phyloP scores from a whole-genome alignment of 1,284 basidiomycete species.

The Ustilago loliicola region DNA sequence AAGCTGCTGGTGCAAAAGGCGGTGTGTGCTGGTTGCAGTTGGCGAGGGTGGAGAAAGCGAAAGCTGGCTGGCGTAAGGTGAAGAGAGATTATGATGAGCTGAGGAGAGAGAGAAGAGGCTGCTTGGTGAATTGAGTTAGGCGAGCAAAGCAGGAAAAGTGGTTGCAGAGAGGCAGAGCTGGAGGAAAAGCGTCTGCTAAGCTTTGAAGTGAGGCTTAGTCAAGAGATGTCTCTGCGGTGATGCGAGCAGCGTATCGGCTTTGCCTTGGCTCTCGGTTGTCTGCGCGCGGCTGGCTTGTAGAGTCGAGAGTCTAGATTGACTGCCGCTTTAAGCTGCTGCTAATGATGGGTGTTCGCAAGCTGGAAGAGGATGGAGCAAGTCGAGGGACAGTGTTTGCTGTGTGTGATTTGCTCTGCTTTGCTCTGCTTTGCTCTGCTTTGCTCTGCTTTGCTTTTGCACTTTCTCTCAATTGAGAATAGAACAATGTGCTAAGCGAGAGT shows the following conservation, averaged over 20 bases:
- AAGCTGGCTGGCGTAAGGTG: background rate
- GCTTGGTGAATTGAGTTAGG: background rate
- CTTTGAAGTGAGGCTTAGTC: slow-evolving; percentile 7
- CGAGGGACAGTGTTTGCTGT: background rate
- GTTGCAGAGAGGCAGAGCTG: slow-evolving; percentile 7
- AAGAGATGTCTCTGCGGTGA: slow-evolving; percentile 19
- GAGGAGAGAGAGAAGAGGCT: background rate
- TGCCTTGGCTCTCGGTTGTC: background rate
- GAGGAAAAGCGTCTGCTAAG: slow-evolving; percentile 1
- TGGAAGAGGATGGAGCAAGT: no score
- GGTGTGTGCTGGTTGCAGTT: no score
- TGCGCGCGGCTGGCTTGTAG: background rate
- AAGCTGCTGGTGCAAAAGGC: background rate
- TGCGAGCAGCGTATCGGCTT: background rate
- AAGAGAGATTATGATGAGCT: slow-evolving; percentile 1
- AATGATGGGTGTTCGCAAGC: no score
- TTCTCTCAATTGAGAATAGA: slow-evolving; percentile 3
- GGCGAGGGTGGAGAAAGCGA: background rate
- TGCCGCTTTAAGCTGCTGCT: background rate
- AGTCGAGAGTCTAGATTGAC: background rate
- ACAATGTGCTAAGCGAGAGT: slow-evolving; percentile 33
- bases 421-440: no score
- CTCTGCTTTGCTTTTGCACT: background rate
- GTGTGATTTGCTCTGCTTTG: no score
- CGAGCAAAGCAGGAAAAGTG: slow-evolving; percentile 1